phyloP scores from a whole-genome alignment of 257 asterid genomes.

The Solanum appendiculatum region DNA sequence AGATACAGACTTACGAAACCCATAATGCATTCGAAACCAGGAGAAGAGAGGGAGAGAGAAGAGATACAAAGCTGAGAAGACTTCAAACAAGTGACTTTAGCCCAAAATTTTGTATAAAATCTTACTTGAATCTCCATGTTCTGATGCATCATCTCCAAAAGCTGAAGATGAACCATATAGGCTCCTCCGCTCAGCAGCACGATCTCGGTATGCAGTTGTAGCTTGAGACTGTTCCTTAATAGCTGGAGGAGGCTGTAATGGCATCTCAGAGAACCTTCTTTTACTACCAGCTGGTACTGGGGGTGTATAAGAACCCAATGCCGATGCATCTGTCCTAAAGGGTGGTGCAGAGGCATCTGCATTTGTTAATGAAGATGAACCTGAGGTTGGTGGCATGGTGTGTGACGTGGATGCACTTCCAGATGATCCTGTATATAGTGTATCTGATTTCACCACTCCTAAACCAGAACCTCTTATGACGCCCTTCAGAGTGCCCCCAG shows the following conservation, averaged over 20 bases:
- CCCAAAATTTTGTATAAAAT: constrained; percentile 4
- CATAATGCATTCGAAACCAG: not conserved
- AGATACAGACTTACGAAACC: not conserved
- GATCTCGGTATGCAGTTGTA: constrained; percentile 63
- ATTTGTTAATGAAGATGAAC: constrained; percentile 24
- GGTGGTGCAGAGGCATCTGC: constrained; percentile 50
- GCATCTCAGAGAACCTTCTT: constrained; percentile 94
- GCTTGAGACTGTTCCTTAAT: constrained; percentile 59
- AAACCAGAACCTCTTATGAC: constrained; percentile 83
- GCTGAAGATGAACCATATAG: constrained; percentile 78
- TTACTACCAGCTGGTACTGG: constrained; percentile 58
- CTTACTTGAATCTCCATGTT: constrained; percentile 87
- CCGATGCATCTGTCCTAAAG: constrained; percentile 76
- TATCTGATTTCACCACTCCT: constrained; percentile 79
- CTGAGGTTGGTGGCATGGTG: constrained; percentile 24
- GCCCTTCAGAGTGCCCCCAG: constrained; percentile 72
- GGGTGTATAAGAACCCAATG: constrained; percentile 65
- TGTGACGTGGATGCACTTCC: constrained; percentile 29
- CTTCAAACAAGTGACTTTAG: not conserved
- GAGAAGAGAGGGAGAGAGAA: not conserved
- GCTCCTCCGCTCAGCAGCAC: constrained; percentile 97
- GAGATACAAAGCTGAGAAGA: not conserved
- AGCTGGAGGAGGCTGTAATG: constrained; percentile 36
- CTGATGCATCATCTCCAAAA: constrained; percentile 55
- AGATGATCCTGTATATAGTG: constrained; percentile 46